Percentiles rank a stretch among this genome's conserved stretches.
These are phyloP conservation scores for Vanilla planifolia DNA, from an alignment of 106 monocot genomes.

Conservation along the genomic window DNA sequence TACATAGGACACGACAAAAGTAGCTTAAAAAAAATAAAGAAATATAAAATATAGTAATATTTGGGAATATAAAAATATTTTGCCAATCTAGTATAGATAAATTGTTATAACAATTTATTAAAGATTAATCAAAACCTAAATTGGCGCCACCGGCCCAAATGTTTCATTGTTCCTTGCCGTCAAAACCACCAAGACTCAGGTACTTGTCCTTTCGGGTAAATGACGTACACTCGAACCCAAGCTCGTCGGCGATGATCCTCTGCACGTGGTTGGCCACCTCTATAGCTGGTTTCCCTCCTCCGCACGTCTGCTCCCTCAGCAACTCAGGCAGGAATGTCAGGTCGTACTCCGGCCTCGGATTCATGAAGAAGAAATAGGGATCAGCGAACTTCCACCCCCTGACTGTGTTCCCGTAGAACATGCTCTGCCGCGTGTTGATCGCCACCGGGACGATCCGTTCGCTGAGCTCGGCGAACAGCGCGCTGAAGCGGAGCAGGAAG, in stretches of 20 bases:
- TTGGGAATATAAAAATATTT: no score
- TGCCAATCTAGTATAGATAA: no score
- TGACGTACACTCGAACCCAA: constrained; percentile 52
- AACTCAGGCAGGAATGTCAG: constrained; percentile 65
- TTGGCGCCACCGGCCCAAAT: no score
- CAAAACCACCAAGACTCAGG: constrained; percentile 51
- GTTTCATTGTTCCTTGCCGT: constrained; percentile 24
- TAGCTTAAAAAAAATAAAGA: no score
- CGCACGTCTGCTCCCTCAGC: constrained; percentile 49
- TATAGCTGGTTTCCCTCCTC: constrained; percentile 36
- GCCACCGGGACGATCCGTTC: constrained; percentile 81
- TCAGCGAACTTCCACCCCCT: constrained; percentile 82
- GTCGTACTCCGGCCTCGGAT: constrained; percentile 73
- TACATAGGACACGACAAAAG: no score
- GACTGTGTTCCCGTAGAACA: constrained; percentile 71
- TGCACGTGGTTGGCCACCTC: constrained; percentile 89
- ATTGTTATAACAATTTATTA: no score
- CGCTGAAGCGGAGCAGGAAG: constrained; percentile 71
- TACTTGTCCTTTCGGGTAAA: constrained; percentile 82
- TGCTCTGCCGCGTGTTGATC: constrained; percentile 32
- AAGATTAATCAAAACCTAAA: no score
- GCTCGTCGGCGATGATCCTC: constrained; percentile 32
- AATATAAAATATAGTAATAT: no score
- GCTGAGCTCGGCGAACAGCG: constrained; percentile 83
- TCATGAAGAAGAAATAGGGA: constrained; percentile 92